Evolutionary conservation across 768 basidiomycete species (phyloP).

Genomic region (Mrakia blollopis): DNA sequence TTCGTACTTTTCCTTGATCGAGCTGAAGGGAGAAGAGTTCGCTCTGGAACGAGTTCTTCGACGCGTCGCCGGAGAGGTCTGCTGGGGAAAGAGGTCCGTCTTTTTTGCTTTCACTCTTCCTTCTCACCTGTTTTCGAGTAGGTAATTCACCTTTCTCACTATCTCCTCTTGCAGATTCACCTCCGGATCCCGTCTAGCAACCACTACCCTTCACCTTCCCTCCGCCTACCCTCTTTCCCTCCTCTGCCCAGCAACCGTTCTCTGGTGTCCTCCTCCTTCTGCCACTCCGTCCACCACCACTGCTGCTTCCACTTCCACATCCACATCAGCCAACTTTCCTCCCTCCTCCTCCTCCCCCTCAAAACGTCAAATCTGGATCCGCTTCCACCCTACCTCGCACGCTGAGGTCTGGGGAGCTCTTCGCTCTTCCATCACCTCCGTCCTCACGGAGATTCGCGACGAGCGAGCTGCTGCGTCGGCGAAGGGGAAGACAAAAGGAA

Average conservation of each 20-base stretch:
- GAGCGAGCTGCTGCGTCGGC: constrained; percentile 35
- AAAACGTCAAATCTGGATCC: constrained; percentile 61
- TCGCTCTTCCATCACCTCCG: constrained; percentile 52
- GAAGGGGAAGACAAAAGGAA: background rate
- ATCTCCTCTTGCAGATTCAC: constrained; percentile 8
- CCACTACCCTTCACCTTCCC: constrained; percentile 18
- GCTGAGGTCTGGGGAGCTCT: constrained; percentile 56
- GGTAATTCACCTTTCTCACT: background rate
- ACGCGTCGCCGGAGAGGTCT: constrained; percentile 48
- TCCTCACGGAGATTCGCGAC: constrained; percentile 47
- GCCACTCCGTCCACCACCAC: background rate
- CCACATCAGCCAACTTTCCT: background rate
- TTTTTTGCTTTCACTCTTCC: background rate
- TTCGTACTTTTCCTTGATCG: constrained; percentile 72
- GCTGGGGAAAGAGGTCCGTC: constrained; percentile 40
- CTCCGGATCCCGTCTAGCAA: constrained; percentile 20
- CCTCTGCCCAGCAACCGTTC: constrained; percentile 27
- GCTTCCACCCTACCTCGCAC: constrained; percentile 70
- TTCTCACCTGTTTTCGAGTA: background rate
- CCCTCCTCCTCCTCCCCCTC: background rate
- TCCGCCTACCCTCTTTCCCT: constrained; percentile 15
- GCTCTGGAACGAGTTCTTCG: constrained; percentile 55
- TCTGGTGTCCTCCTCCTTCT: constrained; percentile 20
- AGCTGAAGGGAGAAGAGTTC: constrained; percentile 61
- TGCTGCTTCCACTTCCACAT: background rate